These are phyloP conservation scores for Fusarium buxicola DNA, from an alignment of 2,329 filamentous ascomycete genomes.

Conservation along the genomic window DNA sequence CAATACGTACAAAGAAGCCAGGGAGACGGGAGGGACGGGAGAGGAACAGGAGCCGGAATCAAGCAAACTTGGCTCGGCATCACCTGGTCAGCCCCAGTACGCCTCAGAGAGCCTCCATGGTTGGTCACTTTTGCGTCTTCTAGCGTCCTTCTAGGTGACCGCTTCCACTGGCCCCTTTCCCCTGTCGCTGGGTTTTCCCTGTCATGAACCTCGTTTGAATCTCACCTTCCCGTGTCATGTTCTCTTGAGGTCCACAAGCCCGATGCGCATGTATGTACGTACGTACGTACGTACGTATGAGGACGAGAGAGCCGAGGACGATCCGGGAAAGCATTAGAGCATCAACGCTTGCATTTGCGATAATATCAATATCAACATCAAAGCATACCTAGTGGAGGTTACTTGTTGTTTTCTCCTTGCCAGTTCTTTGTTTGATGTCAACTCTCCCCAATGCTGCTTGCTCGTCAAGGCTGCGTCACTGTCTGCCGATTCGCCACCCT, in stretches of 20 bases:
- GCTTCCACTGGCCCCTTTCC: conserved; percentile 11
- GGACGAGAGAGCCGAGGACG: not conserved
- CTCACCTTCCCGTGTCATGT: conserved; percentile 9
- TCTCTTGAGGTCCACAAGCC: not conserved
- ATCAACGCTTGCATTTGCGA: conserved; percentile 8
- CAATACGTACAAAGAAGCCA: no score
- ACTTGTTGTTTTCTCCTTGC: conserved; percentile 1
- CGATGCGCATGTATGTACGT: no score
- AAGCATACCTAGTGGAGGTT: no score
- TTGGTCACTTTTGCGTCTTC: conserved; percentile 39
- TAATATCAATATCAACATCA: no score
- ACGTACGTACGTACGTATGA: no score
- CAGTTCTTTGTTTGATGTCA: not conserved
- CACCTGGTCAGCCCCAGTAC: conserved; percentile 7
- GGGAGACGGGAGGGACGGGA: not conserved
- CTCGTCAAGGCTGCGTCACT: conserved; percentile 28
- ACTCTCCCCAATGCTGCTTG: not conserved
- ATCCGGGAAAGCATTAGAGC: conserved; percentile 1
- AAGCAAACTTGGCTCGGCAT: not conserved
- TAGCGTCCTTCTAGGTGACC: conserved; percentile 45
- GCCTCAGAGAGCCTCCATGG: conserved; percentile 14
- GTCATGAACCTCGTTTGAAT: conserved; percentile 14
- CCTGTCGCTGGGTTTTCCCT: conserved; percentile 12
- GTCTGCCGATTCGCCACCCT: conserved; percentile 36
- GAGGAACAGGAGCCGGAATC: not conserved